Conservation (phyloP, 495 filamentous ascomycete genomes). For the Elasticomyces elasticus region DNA sequence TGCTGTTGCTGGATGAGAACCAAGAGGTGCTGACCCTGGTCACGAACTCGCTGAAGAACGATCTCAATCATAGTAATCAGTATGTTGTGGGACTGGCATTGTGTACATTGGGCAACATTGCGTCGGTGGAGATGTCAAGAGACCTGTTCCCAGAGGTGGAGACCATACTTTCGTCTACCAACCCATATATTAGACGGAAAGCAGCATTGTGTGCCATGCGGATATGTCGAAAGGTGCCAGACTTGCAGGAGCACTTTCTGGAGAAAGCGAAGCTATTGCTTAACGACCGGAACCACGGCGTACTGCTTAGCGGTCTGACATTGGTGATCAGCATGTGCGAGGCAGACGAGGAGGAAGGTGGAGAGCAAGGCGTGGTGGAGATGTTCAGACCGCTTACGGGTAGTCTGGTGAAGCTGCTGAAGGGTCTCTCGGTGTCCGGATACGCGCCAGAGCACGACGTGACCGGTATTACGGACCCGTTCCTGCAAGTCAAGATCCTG, state of each 20-base stretch:
- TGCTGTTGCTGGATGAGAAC: conserved; percentile 93
- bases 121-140: conserved; percentile 96
- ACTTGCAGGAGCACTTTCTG: conserved; percentile 91
- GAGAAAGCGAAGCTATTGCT: conserved; percentile 87
- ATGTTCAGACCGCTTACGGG: conserved; percentile 69
- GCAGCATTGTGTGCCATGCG: conserved; percentile 99
- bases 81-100: conserved; percentile 95
- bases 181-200: conserved; percentile 94
- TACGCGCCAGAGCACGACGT: conserved; percentile 98
- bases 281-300: conserved; percentile 87
- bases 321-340: conserved; percentile 88
- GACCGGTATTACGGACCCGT: conserved; percentile 96
- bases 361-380: conserved; percentile 74
- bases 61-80: conserved; percentile 83
- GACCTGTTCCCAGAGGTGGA: conserved; percentile 95
- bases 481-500: conserved; percentile 92
- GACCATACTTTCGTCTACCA: conserved; percentile 75
- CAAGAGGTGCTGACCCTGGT: conserved; percentile 95
- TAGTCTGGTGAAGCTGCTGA: conserved; percentile 80
- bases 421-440: conserved; percentile 82
- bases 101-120: conserved; percentile 93
- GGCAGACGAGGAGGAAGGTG: conserved; percentile 76
- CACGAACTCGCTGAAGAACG: conserved; percentile 97
- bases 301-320: conserved; percentile 84
- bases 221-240: conserved; percentile 94